These are phyloP conservation scores for Fagopyrum esculentum DNA, from an alignment of 148 eudicot genomes.

Conservation along the genomic window DNA sequence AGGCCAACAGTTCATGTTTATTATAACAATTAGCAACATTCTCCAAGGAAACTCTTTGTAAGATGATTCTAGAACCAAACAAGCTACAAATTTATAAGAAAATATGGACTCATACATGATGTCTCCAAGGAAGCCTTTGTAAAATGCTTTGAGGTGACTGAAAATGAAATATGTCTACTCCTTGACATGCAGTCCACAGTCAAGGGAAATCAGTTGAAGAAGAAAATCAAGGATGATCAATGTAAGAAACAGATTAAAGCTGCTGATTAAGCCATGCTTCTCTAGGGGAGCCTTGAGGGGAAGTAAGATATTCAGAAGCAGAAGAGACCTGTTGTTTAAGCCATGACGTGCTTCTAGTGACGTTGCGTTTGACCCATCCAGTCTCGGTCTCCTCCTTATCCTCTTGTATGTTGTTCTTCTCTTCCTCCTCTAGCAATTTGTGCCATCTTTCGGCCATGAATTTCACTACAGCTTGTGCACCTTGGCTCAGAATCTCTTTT, in stretches of 20 bases:
- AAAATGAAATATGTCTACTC: not conserved
- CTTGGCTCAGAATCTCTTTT: constrained; percentile 48
- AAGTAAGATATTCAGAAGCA: not conserved
- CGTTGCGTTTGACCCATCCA: constrained; percentile 62
- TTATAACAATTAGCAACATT: not conserved
- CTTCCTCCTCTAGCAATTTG: constrained; percentile 64
- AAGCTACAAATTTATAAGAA: constrained; percentile 2
- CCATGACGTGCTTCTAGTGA: constrained; percentile 58
- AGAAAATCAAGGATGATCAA: not conserved
- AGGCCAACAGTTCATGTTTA: not conserved
- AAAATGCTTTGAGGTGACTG: not conserved
- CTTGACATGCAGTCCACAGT: not conserved
- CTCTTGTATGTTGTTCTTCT: constrained; percentile 35
- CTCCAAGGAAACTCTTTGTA: not conserved
- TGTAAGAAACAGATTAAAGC: constrained; percentile 29
- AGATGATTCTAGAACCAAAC: not conserved
- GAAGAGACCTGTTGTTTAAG: constrained; percentile 41
- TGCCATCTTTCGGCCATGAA: constrained; percentile 70
- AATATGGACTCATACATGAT: not conserved
- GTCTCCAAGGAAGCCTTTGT: not conserved
- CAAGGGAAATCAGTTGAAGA: not conserved
- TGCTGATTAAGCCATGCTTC: constrained; percentile 66
- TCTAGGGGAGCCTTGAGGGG: constrained; percentile 25
- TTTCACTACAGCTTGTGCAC: constrained; percentile 55
- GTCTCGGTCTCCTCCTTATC: constrained; percentile 33